phyloP scores from a whole-genome alignment of 345 rosid species.

The Rhodomyrtus tomentosa region DNA sequence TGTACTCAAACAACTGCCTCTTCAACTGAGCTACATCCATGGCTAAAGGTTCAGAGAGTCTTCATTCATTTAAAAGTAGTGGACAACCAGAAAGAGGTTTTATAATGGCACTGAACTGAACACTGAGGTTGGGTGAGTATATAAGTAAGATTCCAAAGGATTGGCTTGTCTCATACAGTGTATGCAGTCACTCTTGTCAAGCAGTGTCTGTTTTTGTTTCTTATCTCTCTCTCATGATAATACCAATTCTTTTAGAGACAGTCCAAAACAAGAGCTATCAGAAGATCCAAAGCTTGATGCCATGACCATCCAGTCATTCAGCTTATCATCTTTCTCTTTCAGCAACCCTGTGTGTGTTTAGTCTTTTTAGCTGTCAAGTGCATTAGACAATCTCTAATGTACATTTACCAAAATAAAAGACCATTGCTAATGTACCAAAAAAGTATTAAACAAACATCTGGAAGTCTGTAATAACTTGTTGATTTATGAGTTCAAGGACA shows the following conservation, averaged over 20 bases:
- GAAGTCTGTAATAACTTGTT: neutral
- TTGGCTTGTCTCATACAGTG: neutral
- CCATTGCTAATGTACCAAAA: neutral
- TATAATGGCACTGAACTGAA: neutral
- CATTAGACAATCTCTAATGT: neutral
- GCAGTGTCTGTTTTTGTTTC: neutral
- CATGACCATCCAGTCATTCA: neutral
- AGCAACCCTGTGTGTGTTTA: neutral
- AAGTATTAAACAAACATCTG: neutral
- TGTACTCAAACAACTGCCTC: constrained; percentile 31
- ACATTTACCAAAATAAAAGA: neutral
- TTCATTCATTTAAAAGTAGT: neutral
- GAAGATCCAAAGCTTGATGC: neutral
- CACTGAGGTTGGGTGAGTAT: neutral
- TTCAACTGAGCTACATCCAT: constrained; percentile 50
- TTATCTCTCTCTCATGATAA: neutral
- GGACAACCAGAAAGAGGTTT: neutral
- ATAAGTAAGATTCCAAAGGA: neutral
- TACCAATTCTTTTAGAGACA: neutral
- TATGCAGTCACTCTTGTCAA: neutral
- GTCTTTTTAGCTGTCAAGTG: neutral
- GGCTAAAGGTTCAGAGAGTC: neutral
- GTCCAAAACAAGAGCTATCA: neutral
- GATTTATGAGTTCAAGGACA: neutral
- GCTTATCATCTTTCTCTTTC: neutral